Evolutionary conservation across 345 rosid species (phyloP), one percentile per base, ranked within the genome.

Genomic region (Alliaria petiolata): DNA sequence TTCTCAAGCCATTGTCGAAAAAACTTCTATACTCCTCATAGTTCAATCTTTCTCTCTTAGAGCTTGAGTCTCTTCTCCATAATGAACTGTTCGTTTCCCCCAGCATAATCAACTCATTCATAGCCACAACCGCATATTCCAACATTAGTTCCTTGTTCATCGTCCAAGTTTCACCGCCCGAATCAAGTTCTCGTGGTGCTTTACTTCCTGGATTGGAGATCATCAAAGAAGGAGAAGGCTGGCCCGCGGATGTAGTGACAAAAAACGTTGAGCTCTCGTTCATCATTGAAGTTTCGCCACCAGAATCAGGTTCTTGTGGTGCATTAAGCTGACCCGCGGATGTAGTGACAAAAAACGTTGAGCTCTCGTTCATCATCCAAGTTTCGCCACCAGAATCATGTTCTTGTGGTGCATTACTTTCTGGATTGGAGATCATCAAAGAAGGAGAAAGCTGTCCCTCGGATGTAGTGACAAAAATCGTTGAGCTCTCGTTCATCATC

Each of bases 21-120:
- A 38, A 62, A 78, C 83, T 81, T 79, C 31, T 42, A 46, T 85
- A 89, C 76, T 78, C 85, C 1, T 83, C 85, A 6, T 55, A 65
- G 66, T 85, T 79, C 55, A 89, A 39, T 12, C 72, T 38, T 7
- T 83, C 91, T 31, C 67, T 76, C 11, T 63, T 79, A 25, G 83
- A 82, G 52, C 71, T 74, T 28, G 66, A 35, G 52, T 74, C 69
- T 35, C 30, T 74, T 20, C 47, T 72, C 97, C 97, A 89, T 15
- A 83, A 64, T 6, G 86, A 82, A 52, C 43, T 10, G 43, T 83
- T 74, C 5, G 12, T 8, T 67, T 82, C 71, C 4, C 81, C 89
- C 78, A 87, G 47, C 77, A 65, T 82, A 15, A 70, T 13, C 63
- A 92, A 53, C 74, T 89, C 93, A 11, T 77, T 80, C 88, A 85